Evolutionary conservation across 257 asterid genomes (phyloP).

Genomic region (Anisodus acutangulus): DNA sequence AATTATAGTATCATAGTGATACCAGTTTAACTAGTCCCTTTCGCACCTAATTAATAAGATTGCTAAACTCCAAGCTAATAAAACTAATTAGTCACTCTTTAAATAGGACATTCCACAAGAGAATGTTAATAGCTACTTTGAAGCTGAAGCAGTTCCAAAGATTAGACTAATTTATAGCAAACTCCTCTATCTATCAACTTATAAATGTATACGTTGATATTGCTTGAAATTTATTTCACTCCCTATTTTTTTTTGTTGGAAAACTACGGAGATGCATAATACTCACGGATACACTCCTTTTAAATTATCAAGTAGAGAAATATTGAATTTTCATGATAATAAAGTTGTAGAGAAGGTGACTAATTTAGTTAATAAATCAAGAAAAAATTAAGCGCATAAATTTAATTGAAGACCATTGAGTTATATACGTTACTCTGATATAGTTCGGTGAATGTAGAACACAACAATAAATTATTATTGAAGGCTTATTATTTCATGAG

Average conservation of each 20-base stretch:
- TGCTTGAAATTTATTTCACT: not conserved
- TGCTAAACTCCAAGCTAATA: conserved; percentile 24
- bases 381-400: not conserved
- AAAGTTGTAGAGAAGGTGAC: not conserved
- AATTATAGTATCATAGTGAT: not conserved
- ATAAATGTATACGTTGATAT: not conserved
- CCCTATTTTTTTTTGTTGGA: not conserved
- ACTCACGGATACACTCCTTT: not conserved
- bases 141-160: not conserved
- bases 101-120: not conserved
- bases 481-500: not conserved
- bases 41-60: conserved; percentile 27
- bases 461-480: not conserved
- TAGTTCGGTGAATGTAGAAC: not conserved
- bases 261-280: no score
- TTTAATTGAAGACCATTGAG: not conserved
- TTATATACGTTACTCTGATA: not conserved
- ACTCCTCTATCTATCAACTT: not conserved
- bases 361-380: not conserved
- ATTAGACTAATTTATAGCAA: not conserved
- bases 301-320: not conserved
- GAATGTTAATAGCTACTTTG: not conserved
- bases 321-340: no score
- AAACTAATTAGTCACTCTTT: not conserved
- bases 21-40: not conserved